Evolutionary conservation across 257 asterid species (phyloP), one percentile per base, ranked within the genome.

Genomic region (Solanum chiquidenum): DNA sequence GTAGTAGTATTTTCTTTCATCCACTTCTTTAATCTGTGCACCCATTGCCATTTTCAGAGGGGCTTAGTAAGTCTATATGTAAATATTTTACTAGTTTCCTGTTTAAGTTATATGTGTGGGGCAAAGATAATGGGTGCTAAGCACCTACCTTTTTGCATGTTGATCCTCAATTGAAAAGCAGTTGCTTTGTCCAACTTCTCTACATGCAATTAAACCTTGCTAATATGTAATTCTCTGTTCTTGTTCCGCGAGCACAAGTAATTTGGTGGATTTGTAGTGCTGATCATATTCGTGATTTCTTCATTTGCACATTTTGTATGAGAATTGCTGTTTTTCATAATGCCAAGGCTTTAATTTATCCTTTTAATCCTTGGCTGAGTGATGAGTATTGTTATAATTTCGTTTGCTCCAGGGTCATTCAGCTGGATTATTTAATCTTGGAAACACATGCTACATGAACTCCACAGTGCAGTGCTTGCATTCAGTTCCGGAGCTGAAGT

Each of bases 361-460:
- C 84, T 74, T 87, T 27, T 29, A 49, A 80, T 49, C 85, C 12
- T n/a, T 49, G 49, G 49, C 7, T 62, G 44, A 20, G 72, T 20
- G 73, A 12, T 58, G 75, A 25, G 35, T 18, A 16, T 71, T 87
- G 25, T 42, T 42, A 21, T 87, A 20, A 58, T 49, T 87, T 84
- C 75, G 40, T 90, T 87, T 86, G 87, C 68, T 87, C 44, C 94
- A 96, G 99, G 99, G 98, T 38, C 98, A 97, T 94, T 94, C 99
- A 72, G 99, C 99, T 90, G 99, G 99, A 86, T 91, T 97, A 87
- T 89, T 93, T 77, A 97, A 97, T 92, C 94, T 97, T 14, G 99
- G 99, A 34, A 96, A 97, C 91, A 96, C 99, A 25, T 97, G 99
- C 90, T 97, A 97, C 89, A 97, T 97, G 99, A 97, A 97, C 93